Evolutionary conservation across 495 filamentous ascomycete genomes (phyloP).

Genomic region (Penicillium subrubescens): DNA sequence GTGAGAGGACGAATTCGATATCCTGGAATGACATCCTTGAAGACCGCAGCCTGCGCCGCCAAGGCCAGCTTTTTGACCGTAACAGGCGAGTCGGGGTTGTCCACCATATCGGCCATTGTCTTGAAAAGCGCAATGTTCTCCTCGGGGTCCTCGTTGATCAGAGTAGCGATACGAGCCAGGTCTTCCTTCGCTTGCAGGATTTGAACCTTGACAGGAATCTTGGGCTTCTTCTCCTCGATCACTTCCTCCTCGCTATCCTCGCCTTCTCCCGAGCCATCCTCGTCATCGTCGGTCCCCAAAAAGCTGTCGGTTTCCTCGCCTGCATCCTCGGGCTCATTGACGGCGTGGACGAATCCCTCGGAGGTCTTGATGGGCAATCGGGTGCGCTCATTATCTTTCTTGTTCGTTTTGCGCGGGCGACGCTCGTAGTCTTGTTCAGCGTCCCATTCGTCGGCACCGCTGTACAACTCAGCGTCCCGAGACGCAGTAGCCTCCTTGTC

Average conservation of each 20-base stretch:
- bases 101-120: constrained; percentile 71
- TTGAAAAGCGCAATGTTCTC: constrained; percentile 81
- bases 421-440: constrained; percentile 90
- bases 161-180: constrained; percentile 75
- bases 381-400: constrained; percentile 69
- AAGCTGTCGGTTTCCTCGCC: constrained; percentile 54
- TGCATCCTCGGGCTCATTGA: constrained; percentile 48
- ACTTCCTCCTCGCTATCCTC: constrained; percentile 57
- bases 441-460: constrained; percentile 67
- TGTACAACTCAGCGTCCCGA: constrained; percentile 41
- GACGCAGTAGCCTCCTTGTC: constrained; percentile 42
- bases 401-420: constrained; percentile 69
- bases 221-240: constrained; percentile 54
- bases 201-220: constrained; percentile 72
- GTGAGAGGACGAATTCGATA: constrained; percentile 85
- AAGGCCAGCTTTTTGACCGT: constrained; percentile 83
- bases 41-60: constrained; percentile 85
- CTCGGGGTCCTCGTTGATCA: constrained; percentile 91
- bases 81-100: constrained; percentile 53
- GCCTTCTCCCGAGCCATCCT: constrained; percentile 41
- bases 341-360: constrained; percentile 68
- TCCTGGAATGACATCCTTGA: constrained; percentile 93
- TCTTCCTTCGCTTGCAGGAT: constrained; percentile 90
- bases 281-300: constrained; percentile 50
- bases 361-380: constrained; percentile 83